These are phyloP conservation scores for Phytopythium aichiense DNA, from an alignment of 352 stramenopile genomes.

Conservation along the genomic window DNA sequence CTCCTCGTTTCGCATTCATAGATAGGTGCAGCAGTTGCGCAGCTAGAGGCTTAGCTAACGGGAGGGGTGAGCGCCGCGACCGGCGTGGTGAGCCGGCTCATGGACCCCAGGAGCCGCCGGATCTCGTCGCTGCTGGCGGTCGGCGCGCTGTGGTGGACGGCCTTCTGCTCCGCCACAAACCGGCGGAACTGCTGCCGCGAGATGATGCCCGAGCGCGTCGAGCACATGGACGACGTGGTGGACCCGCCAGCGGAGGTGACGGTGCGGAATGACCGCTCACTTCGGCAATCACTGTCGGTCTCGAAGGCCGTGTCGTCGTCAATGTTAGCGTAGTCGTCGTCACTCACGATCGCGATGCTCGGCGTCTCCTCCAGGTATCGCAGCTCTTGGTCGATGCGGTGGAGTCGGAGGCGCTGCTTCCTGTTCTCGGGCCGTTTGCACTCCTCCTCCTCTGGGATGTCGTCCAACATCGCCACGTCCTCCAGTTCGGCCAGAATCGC, in stretches of 20 bases:
- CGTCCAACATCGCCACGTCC: conserved; percentile 23
- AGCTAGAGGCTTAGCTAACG: conserved; percentile 1
- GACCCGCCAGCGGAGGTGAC: conserved; percentile 16
- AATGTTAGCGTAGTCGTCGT: conserved; percentile 27
- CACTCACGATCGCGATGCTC: conserved; percentile 37
- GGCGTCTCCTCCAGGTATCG: conserved; percentile 44
- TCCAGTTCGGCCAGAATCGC: conserved; percentile 25
- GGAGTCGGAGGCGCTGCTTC: conserved; percentile 20
- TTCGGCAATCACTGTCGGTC: conserved; percentile 24
- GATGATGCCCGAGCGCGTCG: conserved; percentile 47
- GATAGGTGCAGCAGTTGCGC: neutral
- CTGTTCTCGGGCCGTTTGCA: conserved; percentile 22
- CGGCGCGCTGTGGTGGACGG: conserved; percentile 16
- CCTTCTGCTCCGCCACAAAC: conserved; percentile 40
- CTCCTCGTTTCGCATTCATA: neutral
- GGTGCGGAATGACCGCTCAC: conserved; percentile 44
- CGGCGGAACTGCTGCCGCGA: conserved; percentile 49
- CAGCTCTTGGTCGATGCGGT: conserved; percentile 54
- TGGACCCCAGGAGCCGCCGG: conserved; percentile 29
- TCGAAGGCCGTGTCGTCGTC: conserved; percentile 12
- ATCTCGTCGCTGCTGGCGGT: conserved; percentile 49
- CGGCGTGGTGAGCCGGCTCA: conserved; percentile 15
- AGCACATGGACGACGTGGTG: conserved; percentile 34
- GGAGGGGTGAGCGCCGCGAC: neutral
- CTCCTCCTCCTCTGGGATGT: conserved; percentile 40